Evolutionary conservation across 2,329 filamentous ascomycete species (phyloP).

Genomic region (Clarireedia paspali): DNA sequence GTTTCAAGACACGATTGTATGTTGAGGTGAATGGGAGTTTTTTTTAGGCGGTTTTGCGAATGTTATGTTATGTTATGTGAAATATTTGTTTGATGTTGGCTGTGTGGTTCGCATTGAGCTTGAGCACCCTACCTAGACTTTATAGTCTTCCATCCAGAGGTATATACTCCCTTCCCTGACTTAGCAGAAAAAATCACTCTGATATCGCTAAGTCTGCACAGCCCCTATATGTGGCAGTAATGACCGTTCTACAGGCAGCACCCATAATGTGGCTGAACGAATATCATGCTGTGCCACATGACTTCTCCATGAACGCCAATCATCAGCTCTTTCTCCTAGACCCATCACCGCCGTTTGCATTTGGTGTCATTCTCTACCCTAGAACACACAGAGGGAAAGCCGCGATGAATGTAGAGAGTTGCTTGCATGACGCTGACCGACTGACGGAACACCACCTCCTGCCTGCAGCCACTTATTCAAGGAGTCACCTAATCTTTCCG

Average conservation of each 20-base stretch:
- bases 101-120: too few species aligned
- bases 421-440: neutral
- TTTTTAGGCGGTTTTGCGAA: too few species aligned
- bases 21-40: neutral
- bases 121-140: too few species aligned
- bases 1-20: neutral
- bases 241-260: neutral
- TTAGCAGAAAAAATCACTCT: neutral
- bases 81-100: too few species aligned
- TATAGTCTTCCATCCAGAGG: neutral
- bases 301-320: neutral
- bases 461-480: neutral
- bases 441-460: neutral
- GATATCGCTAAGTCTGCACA: neutral
- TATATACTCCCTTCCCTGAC: neutral
- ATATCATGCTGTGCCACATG: neutral
- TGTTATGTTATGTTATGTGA: neutral
- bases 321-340: neutral
- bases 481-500: neutral
- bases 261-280: neutral
- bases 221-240: neutral
- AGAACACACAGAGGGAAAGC: too few species aligned
- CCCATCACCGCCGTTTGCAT: neutral
- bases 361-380: too few species aligned
- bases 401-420: neutral